These are phyloP conservation scores for Globisporangium okanoganense DNA, from an alignment of 352 stramenopile species.

Conservation along the genomic window DNA sequence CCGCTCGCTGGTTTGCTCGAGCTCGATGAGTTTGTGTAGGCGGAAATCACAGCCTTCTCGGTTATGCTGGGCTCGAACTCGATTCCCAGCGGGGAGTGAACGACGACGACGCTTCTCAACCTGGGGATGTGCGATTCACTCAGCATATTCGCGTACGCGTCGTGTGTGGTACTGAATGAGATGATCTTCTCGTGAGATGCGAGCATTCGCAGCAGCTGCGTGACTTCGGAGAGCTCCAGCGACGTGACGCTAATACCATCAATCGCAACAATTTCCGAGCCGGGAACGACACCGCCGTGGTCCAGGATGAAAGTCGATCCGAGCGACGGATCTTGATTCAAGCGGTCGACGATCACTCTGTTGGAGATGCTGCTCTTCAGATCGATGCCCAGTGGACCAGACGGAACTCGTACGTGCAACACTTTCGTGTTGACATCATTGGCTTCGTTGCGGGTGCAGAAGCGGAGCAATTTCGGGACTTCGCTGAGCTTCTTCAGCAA, in stretches of 20 bases:
- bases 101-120: conserved; percentile 18
- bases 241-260: conserved; percentile 41
- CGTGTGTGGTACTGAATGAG: conserved; percentile 45
- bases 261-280: conserved; percentile 46
- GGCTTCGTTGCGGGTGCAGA: conserved; percentile 14
- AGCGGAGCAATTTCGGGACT: conserved; percentile 33
- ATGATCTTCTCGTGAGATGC: conserved; percentile 45
- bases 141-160: conserved; percentile 33
- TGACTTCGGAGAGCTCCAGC: conserved; percentile 31
- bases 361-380: conserved; percentile 38
- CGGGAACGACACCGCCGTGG: conserved; percentile 40
- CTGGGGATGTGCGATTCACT: conserved; percentile 11
- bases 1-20: conserved; percentile 13
- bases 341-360: conserved; percentile 39
- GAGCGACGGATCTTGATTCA: conserved; percentile 29
- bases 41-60: conserved; percentile 20
- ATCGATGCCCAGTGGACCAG: conserved; percentile 50
- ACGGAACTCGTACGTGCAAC: conserved; percentile 32
- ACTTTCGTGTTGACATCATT: conserved; percentile 23
- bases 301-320: conserved; percentile 38
- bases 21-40: conserved; percentile 6
- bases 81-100: conserved; percentile 24
- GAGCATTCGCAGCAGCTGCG: conserved; percentile 34
- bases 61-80: conserved; percentile 23
- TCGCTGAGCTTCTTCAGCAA: conserved; percentile 47